A percentile compares a stretch with the other conserved stretches of the same genome.
These are phyloP conservation scores for Colletotrichum sidae DNA, from an alignment of 2,329 filamentous ascomycete genomes.

Conservation along the genomic window DNA sequence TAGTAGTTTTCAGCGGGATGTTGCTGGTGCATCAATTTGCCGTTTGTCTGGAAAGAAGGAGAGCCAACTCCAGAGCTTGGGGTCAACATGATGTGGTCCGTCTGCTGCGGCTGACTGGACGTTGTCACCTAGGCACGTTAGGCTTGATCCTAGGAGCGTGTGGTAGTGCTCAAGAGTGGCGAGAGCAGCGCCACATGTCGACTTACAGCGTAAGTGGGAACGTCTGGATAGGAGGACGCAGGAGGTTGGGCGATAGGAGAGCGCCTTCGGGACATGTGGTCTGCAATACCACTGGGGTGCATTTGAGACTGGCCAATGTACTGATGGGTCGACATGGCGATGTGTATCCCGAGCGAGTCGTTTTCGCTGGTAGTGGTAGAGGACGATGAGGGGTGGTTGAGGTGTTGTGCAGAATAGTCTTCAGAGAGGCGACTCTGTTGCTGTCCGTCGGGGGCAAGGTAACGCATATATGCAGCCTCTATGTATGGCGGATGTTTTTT, in stretches of 20 bases:
- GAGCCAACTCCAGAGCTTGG: slow-evolving; percentile 63
- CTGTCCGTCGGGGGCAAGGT: background rate
- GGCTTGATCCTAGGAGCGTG: background rate
- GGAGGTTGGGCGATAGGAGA: slow-evolving; percentile 23
- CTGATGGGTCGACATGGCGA: slow-evolving; percentile 35
- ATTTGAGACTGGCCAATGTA: slow-evolving; percentile 27
- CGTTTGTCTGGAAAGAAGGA: slow-evolving; percentile 58
- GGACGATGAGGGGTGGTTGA: background rate
- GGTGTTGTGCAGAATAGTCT: background rate
- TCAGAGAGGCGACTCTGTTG: background rate
- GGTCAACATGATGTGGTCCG: slow-evolving; percentile 60
- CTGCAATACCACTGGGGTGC: slow-evolving; percentile 25
- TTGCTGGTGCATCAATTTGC: slow-evolving; percentile 53
- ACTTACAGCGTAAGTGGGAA: slow-evolving; percentile 48
- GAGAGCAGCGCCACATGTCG: background rate
- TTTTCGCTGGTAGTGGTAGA: background rate
- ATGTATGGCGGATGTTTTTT: slow-evolving; percentile 40
- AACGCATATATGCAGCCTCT: slow-evolving; percentile 43
- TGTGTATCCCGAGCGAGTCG: slow-evolving; percentile 2
- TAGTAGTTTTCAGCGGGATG: slow-evolving; percentile 55
- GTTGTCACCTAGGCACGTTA: slow-evolving; percentile 43
- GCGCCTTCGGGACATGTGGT: slow-evolving; percentile 25
- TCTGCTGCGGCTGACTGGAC: slow-evolving; percentile 47
- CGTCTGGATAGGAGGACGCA: slow-evolving; percentile 21
- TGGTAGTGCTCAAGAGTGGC: background rate